Evolutionary conservation across 2,329 filamentous ascomycete genomes (phyloP), one percentile per base, ranked within the genome.

Genomic region (Grosmannia serpens): DNA sequence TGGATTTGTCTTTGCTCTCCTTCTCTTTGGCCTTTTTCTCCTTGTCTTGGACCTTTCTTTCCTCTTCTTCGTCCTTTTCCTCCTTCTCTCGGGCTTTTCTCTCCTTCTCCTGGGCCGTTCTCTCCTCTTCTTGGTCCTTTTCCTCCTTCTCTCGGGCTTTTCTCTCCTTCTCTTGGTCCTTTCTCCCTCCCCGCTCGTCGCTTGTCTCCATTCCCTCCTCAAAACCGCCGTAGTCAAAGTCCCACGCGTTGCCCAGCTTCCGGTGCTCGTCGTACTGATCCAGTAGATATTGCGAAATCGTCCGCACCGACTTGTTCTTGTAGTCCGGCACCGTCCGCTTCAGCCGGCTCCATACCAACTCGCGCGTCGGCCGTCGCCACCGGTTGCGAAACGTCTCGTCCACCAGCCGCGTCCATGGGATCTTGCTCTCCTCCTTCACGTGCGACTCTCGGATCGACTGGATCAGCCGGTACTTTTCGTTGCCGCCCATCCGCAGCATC

Each of bases 341-440:
- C 50, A 65, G 57, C n/a, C 63, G 62, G 49, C 59, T 59, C 64
- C 64, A 65, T 31, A 62, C 47, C 22, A 65, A 33, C 44, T 63
- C 60, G 35, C 64, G 61, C 3, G 63, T 55, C n/a, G 59, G 55
- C 2, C 61, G 61, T 13, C 27, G 51, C 62, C 61, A 64, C 17
- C 29, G 52, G 31, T 53, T 49, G 38, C 63, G 62, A 44, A 53
- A 65, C 1, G 38, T 33, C 11, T 15, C 27, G 46, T 62, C 59
- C 17, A 57, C 61, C 15, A 82, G 65, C 27, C 66, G 70, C 41
- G 66, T 63, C 81, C 81, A 84, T 0, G 74, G 74, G 47, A 83
- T 80, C 53, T 75, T 76, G 10, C 66, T 63, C 56, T 82, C 79
- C 1, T 61, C 67, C 10, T 66, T 64, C 1, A 70, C 75, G 2